Evolutionary conservation across 345 rosid species (phyloP), one percentile per base, ranked within the genome.

Genomic region (Crucihimalaya himalaica): DNA sequence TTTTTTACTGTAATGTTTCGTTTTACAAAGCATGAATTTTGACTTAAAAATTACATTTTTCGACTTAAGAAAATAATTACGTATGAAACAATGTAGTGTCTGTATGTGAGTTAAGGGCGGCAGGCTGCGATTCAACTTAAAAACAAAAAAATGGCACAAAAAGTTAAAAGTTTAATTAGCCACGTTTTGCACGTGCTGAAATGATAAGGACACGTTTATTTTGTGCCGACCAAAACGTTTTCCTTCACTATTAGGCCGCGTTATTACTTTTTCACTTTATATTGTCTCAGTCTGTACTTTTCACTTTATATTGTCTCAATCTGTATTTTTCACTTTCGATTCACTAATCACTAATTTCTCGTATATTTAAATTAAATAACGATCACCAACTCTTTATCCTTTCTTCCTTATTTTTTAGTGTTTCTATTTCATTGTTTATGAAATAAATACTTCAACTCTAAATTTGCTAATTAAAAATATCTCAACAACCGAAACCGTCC

Each of bases 191-290:
- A 61, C 75, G 60, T 69, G 79, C 59, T 2, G 2, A 54, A 63
- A 25, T 46, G 8, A 54, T 19, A 25, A 42, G 14, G 55, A 63
- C 75, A 76, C 75, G 79, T 76, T 75, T 75, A 52, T 11, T 2
- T 60, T 29, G 35, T 19, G 63, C 47, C 42, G 72, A 68, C 63
- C 39, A 64, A 8, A 46, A 75, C 42, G 56, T 51, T 69, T 69
- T 45, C 5, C 0, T 16, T 51, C 50, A 42, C 25, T 42, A 50
- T 52, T 68, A 40, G 47, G 40, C 56, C 55, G 21, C 62, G 47
- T 67, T 29, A 74, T 29, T 14, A 66, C 66, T 66, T 75, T 66
- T 73, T 65, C 66, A 14, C 71, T 59, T 67, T 58, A 50, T 66
- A 19, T 42, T 23, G 40, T 50, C 61, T 53, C 25, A 1, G n/a